phyloP scores from a whole-genome alignment of 768 basidiomycete genomes.

The Kwoniella sp. region DNA sequence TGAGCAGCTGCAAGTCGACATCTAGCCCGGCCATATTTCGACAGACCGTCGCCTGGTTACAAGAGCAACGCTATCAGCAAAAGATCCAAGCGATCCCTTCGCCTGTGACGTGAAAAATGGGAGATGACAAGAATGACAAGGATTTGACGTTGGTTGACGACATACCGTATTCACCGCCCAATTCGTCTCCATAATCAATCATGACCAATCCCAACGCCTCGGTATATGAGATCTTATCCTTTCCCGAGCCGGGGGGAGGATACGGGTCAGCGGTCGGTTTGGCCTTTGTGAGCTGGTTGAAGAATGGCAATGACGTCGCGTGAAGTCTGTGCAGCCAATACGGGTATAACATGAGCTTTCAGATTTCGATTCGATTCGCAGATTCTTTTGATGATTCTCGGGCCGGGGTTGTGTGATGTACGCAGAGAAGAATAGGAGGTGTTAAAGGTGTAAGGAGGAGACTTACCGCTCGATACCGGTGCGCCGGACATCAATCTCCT shows the following conservation, averaged over 20 bases:
- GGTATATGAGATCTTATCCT: conserved; percentile 72
- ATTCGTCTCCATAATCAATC: conserved; percentile 81
- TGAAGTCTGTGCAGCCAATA: conserved; percentile 63
- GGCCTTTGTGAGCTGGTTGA: conserved; percentile 72
- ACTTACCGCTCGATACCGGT: conserved; percentile 73
- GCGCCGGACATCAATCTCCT: conserved; percentile 77
- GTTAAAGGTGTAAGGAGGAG: not conserved
- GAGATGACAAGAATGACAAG: no score
- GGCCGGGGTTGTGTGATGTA: no score
- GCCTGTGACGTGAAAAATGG: no score
- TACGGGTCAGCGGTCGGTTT: conserved; percentile 62
- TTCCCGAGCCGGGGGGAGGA: conserved; percentile 60
- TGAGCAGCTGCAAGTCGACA: conserved; percentile 79
- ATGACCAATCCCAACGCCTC: conserved; percentile 82
- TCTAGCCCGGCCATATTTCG: conserved; percentile 76
- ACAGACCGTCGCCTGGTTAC: conserved; percentile 72
- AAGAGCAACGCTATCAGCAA: not conserved
- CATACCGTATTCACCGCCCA: conserved; percentile 69
- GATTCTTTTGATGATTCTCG: no score
- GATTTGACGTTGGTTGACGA: no score
- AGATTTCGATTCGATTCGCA: no score
- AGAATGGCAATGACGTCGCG: conserved; percentile 70
- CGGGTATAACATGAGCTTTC: conserved; percentile 1
- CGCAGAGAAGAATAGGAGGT: not conserved
- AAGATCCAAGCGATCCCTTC: no score